phyloP scores from a whole-genome alignment of 148 eudicot species.

The Diospyros kaki region DNA sequence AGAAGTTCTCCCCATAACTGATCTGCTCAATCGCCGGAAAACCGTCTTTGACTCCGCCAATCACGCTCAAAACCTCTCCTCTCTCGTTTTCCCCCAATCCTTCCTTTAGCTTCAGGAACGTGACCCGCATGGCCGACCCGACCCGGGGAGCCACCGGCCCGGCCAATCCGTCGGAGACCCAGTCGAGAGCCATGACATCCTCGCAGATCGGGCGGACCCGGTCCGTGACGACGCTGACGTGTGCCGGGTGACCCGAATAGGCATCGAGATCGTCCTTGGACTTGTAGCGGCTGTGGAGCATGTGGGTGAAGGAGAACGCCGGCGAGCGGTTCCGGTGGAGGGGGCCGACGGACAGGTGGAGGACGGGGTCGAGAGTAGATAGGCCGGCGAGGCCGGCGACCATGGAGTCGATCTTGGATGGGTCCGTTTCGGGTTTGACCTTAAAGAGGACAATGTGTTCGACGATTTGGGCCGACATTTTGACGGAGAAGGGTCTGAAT shows the following conservation, averaged over 20 bases:
- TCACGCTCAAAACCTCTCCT: constrained; percentile 38
- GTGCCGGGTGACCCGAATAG: constrained; percentile 59
- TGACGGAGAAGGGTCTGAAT: constrained; percentile 21
- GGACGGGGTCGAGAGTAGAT: constrained; percentile 38
- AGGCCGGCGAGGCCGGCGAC: constrained; percentile 49
- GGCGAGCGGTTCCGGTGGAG: constrained; percentile 35
- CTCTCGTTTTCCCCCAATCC: constrained; percentile 50
- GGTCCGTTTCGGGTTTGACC: constrained; percentile 44
- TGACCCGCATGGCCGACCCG: constrained; percentile 64
- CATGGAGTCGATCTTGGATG: constrained; percentile 47
- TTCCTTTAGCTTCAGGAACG: constrained; percentile 64
- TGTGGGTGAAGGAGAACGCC: constrained; percentile 55
- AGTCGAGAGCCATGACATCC: constrained; percentile 86
- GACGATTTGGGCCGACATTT: constrained; percentile 43
- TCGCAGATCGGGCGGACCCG: constrained; percentile 56
- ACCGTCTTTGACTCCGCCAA: constrained; percentile 55
- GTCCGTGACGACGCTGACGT: constrained; percentile 48
- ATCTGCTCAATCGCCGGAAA: constrained; percentile 38
- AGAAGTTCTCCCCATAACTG: constrained; percentile 75
- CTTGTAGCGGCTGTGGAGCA: constrained; percentile 68
- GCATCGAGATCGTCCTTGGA: constrained; percentile 47
- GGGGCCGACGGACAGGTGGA: constrained; percentile 55
- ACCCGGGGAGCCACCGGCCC: constrained; percentile 25
- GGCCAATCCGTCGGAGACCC: constrained; percentile 32
- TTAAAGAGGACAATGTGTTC: constrained; percentile 85